Evolutionary conservation across 805 yeast genomes (phyloP).

Genomic region (Teunomyces lycoperdinae): DNA sequence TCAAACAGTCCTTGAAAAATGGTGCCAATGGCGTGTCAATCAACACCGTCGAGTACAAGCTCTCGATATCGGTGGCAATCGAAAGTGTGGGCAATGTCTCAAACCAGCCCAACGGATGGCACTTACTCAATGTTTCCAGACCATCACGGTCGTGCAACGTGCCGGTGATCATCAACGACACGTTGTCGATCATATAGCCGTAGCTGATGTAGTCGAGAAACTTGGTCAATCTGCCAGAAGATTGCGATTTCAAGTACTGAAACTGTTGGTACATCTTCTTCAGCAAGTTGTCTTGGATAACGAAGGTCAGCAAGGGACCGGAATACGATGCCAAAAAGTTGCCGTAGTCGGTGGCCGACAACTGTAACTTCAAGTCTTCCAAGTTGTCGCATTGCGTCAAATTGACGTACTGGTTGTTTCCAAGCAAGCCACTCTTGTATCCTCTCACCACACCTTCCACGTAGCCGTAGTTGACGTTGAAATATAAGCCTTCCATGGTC

Average conservation of each 20-base stretch:
- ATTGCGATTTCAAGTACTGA: constrained; percentile 78
- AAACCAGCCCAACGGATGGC: constrained; percentile 98
- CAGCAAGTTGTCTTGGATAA: constrained; percentile 78
- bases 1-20: constrained; percentile 84
- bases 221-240: constrained; percentile 73
- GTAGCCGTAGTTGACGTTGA: constrained; percentile 86
- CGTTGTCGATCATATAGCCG: constrained; percentile 98
- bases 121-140: constrained; percentile 79
- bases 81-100: constrained; percentile 94
- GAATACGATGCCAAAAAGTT: constrained; percentile 81
- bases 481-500: constrained; percentile 87
- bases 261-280: constrained; percentile 78
- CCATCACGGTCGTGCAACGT: constrained; percentile 94
- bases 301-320: constrained; percentile 77
- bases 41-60: constrained; percentile 87
- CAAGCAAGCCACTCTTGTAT: constrained; percentile 78
- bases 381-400: constrained; percentile 93
- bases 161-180: constrained; percentile 93
- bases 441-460: constrained; percentile 96
- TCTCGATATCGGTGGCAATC: constrained; percentile 91
- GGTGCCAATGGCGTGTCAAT: constrained; percentile 98
- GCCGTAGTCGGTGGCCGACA: constrained; percentile 95
- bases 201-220: constrained; percentile 92
- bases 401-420: constrained; percentile 80
- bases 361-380: constrained; percentile 90